Percentiles rank a stretch among this genome's conserved stretches.
These are phyloP conservation scores for Penicillium angulare DNA, from an alignment of 495 filamentous ascomycete genomes.

Conservation along the genomic window DNA sequence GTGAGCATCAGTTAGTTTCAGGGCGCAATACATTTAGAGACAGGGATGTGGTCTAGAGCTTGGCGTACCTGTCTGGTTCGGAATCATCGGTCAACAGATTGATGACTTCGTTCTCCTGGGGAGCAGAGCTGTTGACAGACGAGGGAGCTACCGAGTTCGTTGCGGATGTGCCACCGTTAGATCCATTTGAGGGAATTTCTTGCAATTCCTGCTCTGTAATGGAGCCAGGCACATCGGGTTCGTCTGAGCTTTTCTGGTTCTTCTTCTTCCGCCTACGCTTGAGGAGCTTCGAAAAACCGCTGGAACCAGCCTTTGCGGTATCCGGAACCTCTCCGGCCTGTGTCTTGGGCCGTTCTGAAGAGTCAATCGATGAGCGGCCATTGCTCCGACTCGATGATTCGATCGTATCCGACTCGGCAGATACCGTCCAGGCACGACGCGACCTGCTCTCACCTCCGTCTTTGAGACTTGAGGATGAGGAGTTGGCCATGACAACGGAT, in stretches of 20 bases:
- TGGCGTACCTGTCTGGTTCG: conserved; percentile 65
- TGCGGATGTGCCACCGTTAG: conserved; percentile 23
- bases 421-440: conserved; percentile 32
- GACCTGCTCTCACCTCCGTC: conserved; percentile 18
- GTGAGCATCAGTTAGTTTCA: conserved; percentile 18
- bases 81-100: conserved; percentile 70
- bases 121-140: conserved; percentile 25
- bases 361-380: conserved; percentile 45
- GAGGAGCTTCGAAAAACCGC: conserved; percentile 55
- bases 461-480: conserved; percentile 29
- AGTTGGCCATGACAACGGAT: conserved; percentile 29
- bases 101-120: conserved; percentile 35
- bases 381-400: conserved; percentile 38
- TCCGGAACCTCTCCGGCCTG: conserved; percentile 39
- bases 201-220: conserved; percentile 22
- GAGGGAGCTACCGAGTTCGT: conserved; percentile 10
- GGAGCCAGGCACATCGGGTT: conserved; percentile 19
- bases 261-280: conserved; percentile 47
- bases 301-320: conserved; percentile 35
- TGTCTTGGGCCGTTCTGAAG: conserved; percentile 41
- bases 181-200: conserved; percentile 25
- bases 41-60: not conserved
- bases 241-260: conserved; percentile 30
- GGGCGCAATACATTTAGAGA: not conserved
- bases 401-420: conserved; percentile 34